A percentile compares a stretch with the other conserved stretches of the same genome.
Conservation (phyloP, 2,329 filamentous ascomycete species). For the Grosmannia clavigera region DNA sequence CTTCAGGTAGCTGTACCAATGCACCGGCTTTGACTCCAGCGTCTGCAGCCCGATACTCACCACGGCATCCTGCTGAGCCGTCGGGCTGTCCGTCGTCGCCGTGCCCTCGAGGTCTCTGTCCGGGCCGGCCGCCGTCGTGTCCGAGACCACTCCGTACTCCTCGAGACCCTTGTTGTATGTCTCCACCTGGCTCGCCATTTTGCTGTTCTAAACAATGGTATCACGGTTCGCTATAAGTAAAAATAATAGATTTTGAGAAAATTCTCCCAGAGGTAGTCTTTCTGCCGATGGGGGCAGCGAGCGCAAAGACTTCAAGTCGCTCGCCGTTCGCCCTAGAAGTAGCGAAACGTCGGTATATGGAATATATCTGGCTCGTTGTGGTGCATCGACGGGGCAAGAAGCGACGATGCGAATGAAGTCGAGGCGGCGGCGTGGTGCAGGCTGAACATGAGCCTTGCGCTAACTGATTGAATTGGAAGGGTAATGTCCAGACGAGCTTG, state of each 20-base stretch:
- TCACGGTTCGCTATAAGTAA: not conserved
- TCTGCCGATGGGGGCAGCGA: slow-evolving; percentile 40
- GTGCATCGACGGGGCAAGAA: not conserved
- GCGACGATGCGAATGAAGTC: not conserved
- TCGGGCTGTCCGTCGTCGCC: not conserved
- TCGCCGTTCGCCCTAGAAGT: slow-evolving; percentile 33
- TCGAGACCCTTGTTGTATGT: not conserved
- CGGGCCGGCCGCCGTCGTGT: not conserved
- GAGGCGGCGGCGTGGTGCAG: not conserved
- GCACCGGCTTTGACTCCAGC: slow-evolving; percentile 39
- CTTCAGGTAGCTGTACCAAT: slow-evolving; percentile 63
- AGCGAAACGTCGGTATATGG: slow-evolving; percentile 1
- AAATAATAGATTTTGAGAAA: not conserved
- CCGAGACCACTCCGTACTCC: not conserved
- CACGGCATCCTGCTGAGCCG: slow-evolving; percentile 20
- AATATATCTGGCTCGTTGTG: not conserved
- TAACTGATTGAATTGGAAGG: not conserved
- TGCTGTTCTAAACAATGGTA: not conserved
- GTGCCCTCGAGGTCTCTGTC: not conserved
- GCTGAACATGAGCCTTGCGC: not conserved
- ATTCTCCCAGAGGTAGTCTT: slow-evolving; percentile 32
- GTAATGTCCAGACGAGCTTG: not conserved
- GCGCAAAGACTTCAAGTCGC: slow-evolving; percentile 58
- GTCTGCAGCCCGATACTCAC: slow-evolving; percentile 39
- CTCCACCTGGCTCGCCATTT: slow-evolving; percentile 1